Percentiles rank a stretch among this genome's conserved stretches.
These are phyloP conservation scores for Podospora didyma DNA, from an alignment of 495 filamentous ascomycete genomes.

Conservation along the genomic window DNA sequence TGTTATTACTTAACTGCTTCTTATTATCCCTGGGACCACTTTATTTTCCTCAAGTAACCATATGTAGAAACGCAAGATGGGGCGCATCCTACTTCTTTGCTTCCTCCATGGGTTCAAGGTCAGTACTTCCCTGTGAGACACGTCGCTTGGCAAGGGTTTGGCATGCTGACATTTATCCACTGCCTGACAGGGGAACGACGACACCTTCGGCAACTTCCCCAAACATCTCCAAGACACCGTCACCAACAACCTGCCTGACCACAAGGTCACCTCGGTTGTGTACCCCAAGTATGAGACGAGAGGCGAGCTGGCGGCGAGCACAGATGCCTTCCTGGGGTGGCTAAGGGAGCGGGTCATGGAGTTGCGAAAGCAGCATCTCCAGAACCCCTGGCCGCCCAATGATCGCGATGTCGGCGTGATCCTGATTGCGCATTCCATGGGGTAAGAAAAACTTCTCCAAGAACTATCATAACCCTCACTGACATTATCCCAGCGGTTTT, in stretches of 20 bases:
- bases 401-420: slow-evolving; percentile 81
- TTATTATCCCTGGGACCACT: neutral
- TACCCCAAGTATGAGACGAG: slow-evolving; percentile 93
- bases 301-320: slow-evolving; percentile 75
- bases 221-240: slow-evolving; percentile 65
- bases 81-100: slow-evolving; percentile 77
- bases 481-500: slow-evolving; percentile 56
- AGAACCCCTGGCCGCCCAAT: slow-evolving; percentile 76
- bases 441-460: no score
- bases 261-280: slow-evolving; percentile 64
- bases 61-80: slow-evolving; percentile 27
- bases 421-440: slow-evolving; percentile 91
- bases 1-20: no score
- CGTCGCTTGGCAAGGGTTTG: no score
- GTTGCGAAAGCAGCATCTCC: slow-evolving; percentile 65
- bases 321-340: slow-evolving; percentile 80
- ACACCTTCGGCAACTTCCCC: slow-evolving; percentile 79
- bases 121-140: no score
- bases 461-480: no score
- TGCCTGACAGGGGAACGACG: slow-evolving; percentile 65
- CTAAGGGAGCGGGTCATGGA: slow-evolving; percentile 88
- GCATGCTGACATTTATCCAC: neutral
- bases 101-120: slow-evolving; percentile 98
- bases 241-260: slow-evolving; percentile 63
- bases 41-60: neutral